Base-by-base conservation (phyloP, 2,329 filamentous ascomycete genomes). In the Beauveria caledonica region DNA sequence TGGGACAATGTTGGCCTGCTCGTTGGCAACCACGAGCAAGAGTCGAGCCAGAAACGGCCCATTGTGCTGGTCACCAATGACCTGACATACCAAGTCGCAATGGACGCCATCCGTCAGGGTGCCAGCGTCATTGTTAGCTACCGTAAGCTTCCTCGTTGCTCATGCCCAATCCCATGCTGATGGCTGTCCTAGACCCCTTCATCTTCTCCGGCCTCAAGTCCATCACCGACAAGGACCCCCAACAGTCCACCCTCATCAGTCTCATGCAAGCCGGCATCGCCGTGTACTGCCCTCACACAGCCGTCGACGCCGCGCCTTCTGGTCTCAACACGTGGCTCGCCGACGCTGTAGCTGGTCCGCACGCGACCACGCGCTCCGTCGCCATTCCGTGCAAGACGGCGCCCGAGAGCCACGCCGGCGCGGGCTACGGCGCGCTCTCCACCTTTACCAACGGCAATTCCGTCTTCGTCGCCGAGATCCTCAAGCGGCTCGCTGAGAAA, bases 1-100 rank as follows among this genome's bases (percentile, higher is more conserved):
- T 99, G 92, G 82, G 94, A 99, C 72, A 99, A 99, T 70, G 96
- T 95, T n/a, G 94, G 94, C 54, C 82, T 97, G 57, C 81, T 96
- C 54, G 68, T 80, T 58, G 74, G 75, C 63, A 78, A 78, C 66
- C 71, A 76, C n/a, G 68, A 72, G 27, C 55, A 68, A 17, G 69
- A 73, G 60, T 62, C 64, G 13, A 63, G 62, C 50, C 67, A 68
- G 54, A 64, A 63, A 39, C 69, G 70, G 51, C 72, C 71, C 11
- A 66, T 69, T 1, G 81, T 84, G 19, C 73, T 86, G 57, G 75
- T 86, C 52, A 92, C 94, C 7, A 91, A 97, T 67, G 94, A 99
- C 73, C 82, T 99, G 64, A 97, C 93, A 3, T 88, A 86, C 66
- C 86, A 86, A 15, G 94, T 99, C 29, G 92, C 90, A 23, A 86